Conservation (phyloP, 345 rosid genomes). For the Citrus maxima region DNA sequence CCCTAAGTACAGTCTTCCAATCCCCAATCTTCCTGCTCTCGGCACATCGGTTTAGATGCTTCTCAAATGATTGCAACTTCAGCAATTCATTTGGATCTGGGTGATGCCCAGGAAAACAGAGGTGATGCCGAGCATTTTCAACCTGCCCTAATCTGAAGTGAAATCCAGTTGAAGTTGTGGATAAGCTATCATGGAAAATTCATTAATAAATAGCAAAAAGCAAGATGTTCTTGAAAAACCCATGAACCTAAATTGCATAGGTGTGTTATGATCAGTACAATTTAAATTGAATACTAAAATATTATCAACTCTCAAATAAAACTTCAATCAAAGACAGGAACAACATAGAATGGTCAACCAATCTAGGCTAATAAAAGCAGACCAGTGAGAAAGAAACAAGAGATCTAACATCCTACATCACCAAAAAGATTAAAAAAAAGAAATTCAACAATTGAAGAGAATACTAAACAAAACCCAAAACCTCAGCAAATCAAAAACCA, state of each 20-base stretch:
- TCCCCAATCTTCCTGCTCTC: constrained; percentile 78
- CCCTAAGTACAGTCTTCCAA: constrained; percentile 65
- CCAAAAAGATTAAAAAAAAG: not conserved
- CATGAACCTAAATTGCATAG: not conserved
- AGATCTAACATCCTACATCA: not conserved
- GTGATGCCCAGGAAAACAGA: constrained; percentile 60
- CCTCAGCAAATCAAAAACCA: constrained; percentile 4
- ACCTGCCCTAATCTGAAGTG: constrained; percentile 70
- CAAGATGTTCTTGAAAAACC: not conserved
- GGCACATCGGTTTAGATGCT: constrained; percentile 59
- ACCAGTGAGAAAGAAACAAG: not conserved
- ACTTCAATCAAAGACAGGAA: not conserved
- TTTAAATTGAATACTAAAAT: not conserved
- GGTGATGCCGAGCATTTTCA: constrained; percentile 65
- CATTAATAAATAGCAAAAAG: not conserved
- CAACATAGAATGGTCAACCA: not conserved
- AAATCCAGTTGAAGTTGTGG: constrained; percentile 1
- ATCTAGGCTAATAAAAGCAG: not conserved
- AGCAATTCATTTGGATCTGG: constrained; percentile 67
- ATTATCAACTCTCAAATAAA: not conserved
- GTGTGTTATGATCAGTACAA: not conserved
- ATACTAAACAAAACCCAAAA: not conserved
- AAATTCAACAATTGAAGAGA: constrained; percentile 1
- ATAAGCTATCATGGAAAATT: not conserved
- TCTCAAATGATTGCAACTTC: constrained; percentile 75